Conservation (phyloP, 371 early-diverging fungal species). For the Lichtheimia hyalospora region DNA sequence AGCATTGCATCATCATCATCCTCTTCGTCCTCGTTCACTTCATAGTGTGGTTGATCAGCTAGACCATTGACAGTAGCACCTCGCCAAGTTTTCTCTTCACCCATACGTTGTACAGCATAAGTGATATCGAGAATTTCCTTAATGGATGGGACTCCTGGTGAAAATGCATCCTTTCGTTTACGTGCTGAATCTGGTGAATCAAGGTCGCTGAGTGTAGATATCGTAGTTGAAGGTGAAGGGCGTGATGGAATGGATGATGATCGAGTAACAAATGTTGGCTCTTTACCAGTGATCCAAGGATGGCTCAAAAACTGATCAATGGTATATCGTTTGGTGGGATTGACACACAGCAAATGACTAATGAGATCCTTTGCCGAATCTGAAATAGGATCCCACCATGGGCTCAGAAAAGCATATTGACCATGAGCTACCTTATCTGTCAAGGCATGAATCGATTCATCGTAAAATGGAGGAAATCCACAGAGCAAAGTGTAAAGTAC, state of each 20-base stretch:
- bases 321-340: constrained; percentile 82
- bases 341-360: constrained; percentile 76
- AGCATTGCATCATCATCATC: constrained; percentile 10
- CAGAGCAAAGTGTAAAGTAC: constrained; percentile 88
- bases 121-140: constrained; percentile 64
- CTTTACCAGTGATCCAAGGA: constrained; percentile 66
- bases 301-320: constrained; percentile 80
- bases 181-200: constrained; percentile 13
- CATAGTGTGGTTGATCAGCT: neutral
- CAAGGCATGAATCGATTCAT: constrained; percentile 73
- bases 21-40: neutral
- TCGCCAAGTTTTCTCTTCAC: constrained; percentile 43
- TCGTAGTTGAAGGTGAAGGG: constrained; percentile 19
- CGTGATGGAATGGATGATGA: neutral
- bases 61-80: neutral
- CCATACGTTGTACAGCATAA: constrained; percentile 62
- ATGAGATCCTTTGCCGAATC: constrained; percentile 78
- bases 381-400: constrained; percentile 91
- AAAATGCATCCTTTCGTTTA: constrained; percentile 26
- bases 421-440: constrained; percentile 79
- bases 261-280: neutral
- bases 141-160: constrained; percentile 52
- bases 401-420: constrained; percentile 73
- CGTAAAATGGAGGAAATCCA: constrained; percentile 92
- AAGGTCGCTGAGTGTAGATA: constrained; percentile 26